Conservation (phyloP, 2,329 filamentous ascomycete genomes). For the Zalaria obscura region DNA sequence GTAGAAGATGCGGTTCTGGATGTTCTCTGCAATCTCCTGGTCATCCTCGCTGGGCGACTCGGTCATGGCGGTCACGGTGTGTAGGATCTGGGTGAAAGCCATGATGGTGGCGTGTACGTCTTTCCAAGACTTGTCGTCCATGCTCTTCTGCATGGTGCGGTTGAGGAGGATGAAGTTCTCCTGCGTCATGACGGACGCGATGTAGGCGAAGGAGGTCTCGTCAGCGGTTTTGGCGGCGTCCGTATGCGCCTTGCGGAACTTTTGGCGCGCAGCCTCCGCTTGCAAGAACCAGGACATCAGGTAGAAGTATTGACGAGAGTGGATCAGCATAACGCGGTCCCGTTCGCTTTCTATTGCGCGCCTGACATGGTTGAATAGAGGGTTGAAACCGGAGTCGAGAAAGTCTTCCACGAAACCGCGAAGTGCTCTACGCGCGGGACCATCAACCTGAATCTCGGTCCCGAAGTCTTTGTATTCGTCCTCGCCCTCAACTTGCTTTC, state of each 20-base stretch:
- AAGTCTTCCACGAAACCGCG: constrained; percentile 82
- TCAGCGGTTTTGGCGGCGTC: constrained; percentile 20
- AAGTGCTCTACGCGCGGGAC: constrained; percentile 61
- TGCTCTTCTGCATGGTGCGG: constrained; percentile 61
- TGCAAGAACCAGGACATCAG: constrained; percentile 84
- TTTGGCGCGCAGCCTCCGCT: constrained; percentile 53
- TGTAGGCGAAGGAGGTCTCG: constrained; percentile 63
- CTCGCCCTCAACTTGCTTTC: constrained; percentile 26
- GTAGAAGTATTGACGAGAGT: constrained; percentile 81
- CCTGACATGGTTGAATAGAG: constrained; percentile 65
- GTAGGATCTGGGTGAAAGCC: constrained; percentile 78
- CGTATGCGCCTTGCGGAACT: constrained; percentile 29
- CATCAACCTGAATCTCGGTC: constrained; percentile 53
- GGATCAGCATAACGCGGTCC: constrained; percentile 62
- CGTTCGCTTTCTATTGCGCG: constrained; percentile 85
- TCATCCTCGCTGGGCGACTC: constrained; percentile 79
- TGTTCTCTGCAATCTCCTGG: constrained; percentile 95
- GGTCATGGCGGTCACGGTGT: constrained; percentile 87
- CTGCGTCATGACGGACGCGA: constrained; percentile 83
- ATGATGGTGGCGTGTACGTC: constrained; percentile 80
- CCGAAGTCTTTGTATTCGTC: constrained; percentile 60
- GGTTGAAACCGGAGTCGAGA: constrained; percentile 89
- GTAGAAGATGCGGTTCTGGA: constrained; percentile 93
- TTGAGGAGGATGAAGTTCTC: constrained; percentile 88
- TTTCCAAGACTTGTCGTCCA: constrained; percentile 75